A percentile compares a stretch with the other conserved stretches of the same genome.
phyloP scores from a whole-genome alignment of 176 grass and related monocot species.

The Oryza punctata region DNA sequence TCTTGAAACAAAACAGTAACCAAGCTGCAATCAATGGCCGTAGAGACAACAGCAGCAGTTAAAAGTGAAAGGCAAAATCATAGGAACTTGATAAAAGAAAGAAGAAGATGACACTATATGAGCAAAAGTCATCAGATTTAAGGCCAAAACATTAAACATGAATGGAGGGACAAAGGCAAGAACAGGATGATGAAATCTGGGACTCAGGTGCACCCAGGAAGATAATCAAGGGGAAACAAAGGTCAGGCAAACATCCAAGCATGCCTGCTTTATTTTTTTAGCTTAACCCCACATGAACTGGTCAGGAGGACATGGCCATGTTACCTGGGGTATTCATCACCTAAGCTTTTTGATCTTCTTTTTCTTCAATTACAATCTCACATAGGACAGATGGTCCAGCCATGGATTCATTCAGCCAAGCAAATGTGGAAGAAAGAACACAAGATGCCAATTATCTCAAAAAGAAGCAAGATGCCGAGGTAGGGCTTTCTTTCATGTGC shows the following conservation, averaged over 20 bases:
- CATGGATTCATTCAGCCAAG: neutral
- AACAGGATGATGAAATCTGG: slow-evolving; percentile 19
- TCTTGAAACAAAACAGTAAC: neutral
- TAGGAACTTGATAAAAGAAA: neutral
- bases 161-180: neutral
- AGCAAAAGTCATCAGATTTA: neutral
- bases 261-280: neutral
- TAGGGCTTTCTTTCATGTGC: slow-evolving; percentile 8
- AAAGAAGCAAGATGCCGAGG: neutral
- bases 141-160: neutral
- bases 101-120: neutral
- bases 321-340: slow-evolving; percentile 24
- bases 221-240: neutral
- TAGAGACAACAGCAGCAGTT: neutral
- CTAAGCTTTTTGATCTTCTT: slow-evolving; percentile 3
- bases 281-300: slow-evolving; percentile 13
- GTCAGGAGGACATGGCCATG: slow-evolving; percentile 4
- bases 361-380: neutral
- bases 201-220: neutral
- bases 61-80: neutral
- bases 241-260: neutral
- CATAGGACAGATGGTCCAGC: slow-evolving; percentile 36
- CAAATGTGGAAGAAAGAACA: slow-evolving; percentile 19
- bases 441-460: neutral
- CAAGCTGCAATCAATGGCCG: neutral